phyloP scores from a whole-genome alignment of 495 filamentous ascomycete genomes.

The Margaritispora aquatica region DNA sequence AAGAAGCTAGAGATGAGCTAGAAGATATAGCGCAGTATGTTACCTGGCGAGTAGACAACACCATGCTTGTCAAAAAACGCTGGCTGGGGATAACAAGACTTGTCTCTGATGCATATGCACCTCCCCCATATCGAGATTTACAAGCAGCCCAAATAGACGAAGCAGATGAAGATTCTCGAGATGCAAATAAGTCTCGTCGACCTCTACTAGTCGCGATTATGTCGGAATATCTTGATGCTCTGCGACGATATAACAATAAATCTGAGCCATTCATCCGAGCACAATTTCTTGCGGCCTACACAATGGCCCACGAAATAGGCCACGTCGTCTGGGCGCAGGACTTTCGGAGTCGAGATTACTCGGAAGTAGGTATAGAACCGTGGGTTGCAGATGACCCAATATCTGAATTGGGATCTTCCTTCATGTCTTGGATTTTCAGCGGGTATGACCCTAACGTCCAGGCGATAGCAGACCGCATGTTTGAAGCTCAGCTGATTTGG shows the following conservation, averaged over 20 bases:
- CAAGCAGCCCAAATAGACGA: background rate
- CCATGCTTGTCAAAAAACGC: background rate
- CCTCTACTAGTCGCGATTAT: conserved; percentile 7
- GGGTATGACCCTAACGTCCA: conserved; percentile 3
- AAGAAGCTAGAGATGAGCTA: conserved; percentile 1
- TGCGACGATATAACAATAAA: background rate
- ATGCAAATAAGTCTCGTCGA: background rate
- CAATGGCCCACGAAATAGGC: background rate
- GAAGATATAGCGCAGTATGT: conserved; percentile 6
- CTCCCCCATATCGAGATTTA: background rate
- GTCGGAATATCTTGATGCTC: conserved; percentile 14
- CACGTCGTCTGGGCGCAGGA: background rate
- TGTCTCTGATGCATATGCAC: background rate
- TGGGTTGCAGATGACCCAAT: background rate
- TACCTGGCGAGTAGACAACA: conserved; percentile 12
- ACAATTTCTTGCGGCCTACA: conserved; percentile 9
- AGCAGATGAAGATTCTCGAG: background rate
- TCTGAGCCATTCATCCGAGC: conserved; percentile 11
- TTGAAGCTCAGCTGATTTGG: background rate
- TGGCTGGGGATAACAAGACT: conserved; percentile 12
- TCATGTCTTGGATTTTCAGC: conserved; percentile 10
- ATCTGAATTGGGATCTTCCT: background rate
- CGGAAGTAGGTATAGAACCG: background rate
- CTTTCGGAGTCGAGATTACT: background rate
- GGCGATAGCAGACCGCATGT: background rate